These are phyloP conservation scores for Vitis riparia DNA, from an alignment of 164 flowering plant species.

Conservation along the genomic window DNA sequence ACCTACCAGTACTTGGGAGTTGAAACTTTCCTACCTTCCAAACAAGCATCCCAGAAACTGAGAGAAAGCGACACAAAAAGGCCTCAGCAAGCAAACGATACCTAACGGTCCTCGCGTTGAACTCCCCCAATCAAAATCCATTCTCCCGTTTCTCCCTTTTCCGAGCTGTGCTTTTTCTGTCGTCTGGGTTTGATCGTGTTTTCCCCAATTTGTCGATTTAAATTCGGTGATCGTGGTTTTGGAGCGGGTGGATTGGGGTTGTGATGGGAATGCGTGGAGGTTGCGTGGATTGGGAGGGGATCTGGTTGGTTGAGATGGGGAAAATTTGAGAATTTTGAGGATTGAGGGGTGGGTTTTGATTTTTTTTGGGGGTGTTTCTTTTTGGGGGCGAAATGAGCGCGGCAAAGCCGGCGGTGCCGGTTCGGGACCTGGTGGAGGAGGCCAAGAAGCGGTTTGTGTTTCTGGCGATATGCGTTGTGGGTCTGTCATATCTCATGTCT, in stretches of 20 bases:
- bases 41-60: not conserved
- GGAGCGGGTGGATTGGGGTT: no score
- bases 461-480: slow-evolving; percentile 72
- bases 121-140: slow-evolving; percentile 1
- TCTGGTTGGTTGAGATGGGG: no score
- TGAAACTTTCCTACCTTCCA: not conserved
- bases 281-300: no score
- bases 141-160: not conserved
- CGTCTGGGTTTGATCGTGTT: not conserved
- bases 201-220: not conserved
- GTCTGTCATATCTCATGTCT: slow-evolving; percentile 94
- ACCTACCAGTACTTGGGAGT: slow-evolving; percentile 1
- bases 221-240: no score
- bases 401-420: slow-evolving; percentile 46
- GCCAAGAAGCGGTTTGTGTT: slow-evolving; percentile 88
- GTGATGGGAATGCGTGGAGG: no score
- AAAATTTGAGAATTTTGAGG: not conserved
- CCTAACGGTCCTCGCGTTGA: slow-evolving; percentile 37
- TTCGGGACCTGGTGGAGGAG: slow-evolving; percentile 85
- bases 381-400: slow-evolving; percentile 47
- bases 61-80: slow-evolving; percentile 16
- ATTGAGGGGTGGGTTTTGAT: slow-evolving; percentile 8
- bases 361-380: slow-evolving; percentile 4
- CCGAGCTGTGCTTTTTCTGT: not conserved
- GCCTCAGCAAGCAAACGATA: slow-evolving; percentile 6